Evolutionary conservation across 2,329 filamentous ascomycete genomes (phyloP).

Genomic region (Seiridium unicorne): DNA sequence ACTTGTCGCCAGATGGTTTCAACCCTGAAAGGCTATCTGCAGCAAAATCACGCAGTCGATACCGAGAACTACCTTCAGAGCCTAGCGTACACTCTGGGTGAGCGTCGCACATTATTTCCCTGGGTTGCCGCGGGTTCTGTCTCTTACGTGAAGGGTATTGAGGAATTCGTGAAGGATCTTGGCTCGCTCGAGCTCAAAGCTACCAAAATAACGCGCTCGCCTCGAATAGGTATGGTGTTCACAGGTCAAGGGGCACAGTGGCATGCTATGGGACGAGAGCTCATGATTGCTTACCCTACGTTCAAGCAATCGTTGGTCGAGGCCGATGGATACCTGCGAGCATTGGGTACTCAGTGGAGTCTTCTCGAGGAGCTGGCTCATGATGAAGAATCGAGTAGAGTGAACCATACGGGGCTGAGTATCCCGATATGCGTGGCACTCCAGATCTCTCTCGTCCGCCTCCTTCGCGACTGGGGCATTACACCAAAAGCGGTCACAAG

Average conservation of each 20-base stretch:
- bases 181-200: neutral
- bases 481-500: constrained; percentile 12
- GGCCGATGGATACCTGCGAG: neutral
- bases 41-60: neutral
- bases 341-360: neutral
- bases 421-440: constrained; percentile 21
- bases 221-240: constrained; percentile 10
- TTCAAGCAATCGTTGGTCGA: neutral
- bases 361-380: neutral
- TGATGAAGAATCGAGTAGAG: neutral
- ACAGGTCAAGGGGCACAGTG: constrained; percentile 20
- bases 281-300: constrained; percentile 5
- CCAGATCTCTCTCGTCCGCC: constrained; percentile 17
- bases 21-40: constrained; percentile 17
- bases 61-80: neutral
- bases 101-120: neutral
- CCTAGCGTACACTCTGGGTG: neutral
- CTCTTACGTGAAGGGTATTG: neutral
- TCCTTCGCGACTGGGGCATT: constrained; percentile 14
- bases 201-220: neutral
- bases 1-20: constrained; percentile 13
- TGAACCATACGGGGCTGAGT: constrained; percentile 1
- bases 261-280: constrained; percentile 17
- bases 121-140: neutral
- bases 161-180: neutral